A percentile compares a stretch with the other conserved stretches of the same genome.
These are phyloP conservation scores for Apophysomyces variabilis DNA, from an alignment of 371 early-diverging fungal species.

Conservation along the genomic window DNA sequence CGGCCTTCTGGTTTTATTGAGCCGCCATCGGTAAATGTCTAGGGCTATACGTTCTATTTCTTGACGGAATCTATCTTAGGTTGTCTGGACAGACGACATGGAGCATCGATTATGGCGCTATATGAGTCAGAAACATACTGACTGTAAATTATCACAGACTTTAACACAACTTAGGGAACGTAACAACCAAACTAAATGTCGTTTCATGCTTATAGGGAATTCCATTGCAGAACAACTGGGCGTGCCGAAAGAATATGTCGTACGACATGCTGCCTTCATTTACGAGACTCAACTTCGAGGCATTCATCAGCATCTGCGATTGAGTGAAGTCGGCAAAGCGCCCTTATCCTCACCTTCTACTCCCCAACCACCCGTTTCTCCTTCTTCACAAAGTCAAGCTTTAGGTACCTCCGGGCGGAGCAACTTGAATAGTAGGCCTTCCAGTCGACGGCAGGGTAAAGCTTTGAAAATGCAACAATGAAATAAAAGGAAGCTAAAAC, in stretches of 20 bases:
- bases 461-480: not conserved
- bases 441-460: conserved; percentile 18
- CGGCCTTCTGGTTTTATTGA: conserved; percentile 62
- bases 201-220: conserved; percentile 48
- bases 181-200: not conserved
- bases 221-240: conserved; percentile 59
- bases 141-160: conserved; percentile 44
- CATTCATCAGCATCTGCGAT: conserved; percentile 57
- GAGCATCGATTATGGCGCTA: conserved; percentile 65
- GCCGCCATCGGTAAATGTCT: conserved; percentile 53
- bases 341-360: conserved; percentile 17
- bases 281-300: conserved; percentile 69
- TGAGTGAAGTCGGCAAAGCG: conserved; percentile 35
- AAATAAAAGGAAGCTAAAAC: not conserved
- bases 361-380: conserved; percentile 15
- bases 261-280: conserved; percentile 63
- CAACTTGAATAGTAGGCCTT: conserved; percentile 9
- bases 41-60: not conserved
- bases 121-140: conserved; percentile 63
- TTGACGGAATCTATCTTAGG: conserved; percentile 35
- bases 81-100: conserved; percentile 71
- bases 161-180: not conserved
- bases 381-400: conserved; percentile 7
- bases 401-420: not conserved
- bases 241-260: conserved; percentile 59